Evolutionary conservation across 2,329 filamentous ascomycete species (phyloP).

Genomic region (Mollisiaceae sp.): DNA sequence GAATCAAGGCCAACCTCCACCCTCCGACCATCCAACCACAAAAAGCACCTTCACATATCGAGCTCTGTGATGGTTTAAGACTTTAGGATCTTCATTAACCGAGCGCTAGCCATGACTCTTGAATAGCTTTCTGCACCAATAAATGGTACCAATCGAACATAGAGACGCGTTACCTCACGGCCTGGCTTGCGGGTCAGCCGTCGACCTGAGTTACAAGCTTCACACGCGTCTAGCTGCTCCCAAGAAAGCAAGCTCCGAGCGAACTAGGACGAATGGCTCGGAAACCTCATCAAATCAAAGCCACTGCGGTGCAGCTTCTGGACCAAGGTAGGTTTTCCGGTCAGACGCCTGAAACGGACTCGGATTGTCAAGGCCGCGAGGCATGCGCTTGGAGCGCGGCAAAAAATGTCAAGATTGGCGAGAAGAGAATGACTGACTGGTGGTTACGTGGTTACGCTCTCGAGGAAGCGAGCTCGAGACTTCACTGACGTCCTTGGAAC

Average conservation of each 20-base stretch:
- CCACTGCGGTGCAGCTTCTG: neutral
- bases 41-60: too few species aligned
- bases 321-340: neutral
- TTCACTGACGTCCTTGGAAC: neutral
- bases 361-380: neutral
- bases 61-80: too few species aligned
- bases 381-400: neutral
- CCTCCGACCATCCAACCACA: too few species aligned
- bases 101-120: neutral
- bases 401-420: neutral
- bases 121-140: constrained; percentile 3
- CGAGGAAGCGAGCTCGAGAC: neutral
- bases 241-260: neutral
- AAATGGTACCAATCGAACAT: neutral
- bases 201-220: neutral
- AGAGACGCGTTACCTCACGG: neutral
- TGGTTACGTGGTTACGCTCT: neutral
- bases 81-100: too few species aligned
- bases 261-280: neutral
- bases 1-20: too few species aligned
- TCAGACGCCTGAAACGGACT: neutral
- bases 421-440: neutral
- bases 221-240: neutral
- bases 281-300: neutral
- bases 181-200: neutral